Percentiles rank a stretch among this genome's conserved stretches.
These are phyloP conservation scores for Lycium barbarum DNA, from an alignment of 257 asterid genomes.

Conservation along the genomic window DNA sequence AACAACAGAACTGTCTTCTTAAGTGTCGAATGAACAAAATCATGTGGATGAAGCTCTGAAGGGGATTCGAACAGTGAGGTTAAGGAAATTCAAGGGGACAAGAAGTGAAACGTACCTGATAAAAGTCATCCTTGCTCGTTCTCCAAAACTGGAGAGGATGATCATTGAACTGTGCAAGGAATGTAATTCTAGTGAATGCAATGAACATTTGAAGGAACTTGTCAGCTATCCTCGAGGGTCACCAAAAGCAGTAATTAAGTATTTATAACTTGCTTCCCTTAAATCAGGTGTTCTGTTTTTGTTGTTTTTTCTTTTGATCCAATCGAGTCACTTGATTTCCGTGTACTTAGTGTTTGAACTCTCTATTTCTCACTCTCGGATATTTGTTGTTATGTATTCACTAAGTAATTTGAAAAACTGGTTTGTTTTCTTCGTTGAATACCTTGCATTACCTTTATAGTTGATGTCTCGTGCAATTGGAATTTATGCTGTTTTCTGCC, in stretches of 20 bases:
- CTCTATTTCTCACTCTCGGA: too few species aligned
- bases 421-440: too few species aligned
- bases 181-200: not conserved
- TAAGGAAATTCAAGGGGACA: not conserved
- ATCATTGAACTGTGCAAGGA: not conserved
- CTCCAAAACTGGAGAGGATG: not conserved
- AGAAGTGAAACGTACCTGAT: not conserved
- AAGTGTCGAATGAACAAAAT: not conserved
- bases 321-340: too few species aligned
- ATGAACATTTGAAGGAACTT: too few species aligned
- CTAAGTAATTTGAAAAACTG: too few species aligned
- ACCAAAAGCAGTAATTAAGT: not conserved
- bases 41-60: not conserved
- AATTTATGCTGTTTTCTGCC: too few species aligned
- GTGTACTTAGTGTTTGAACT: too few species aligned
- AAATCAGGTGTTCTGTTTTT: not conserved
- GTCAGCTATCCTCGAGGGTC: not conserved
- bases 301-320: too few species aligned
- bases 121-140: not conserved
- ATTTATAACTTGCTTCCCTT: not conserved
- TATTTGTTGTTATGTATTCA: too few species aligned
- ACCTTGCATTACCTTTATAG: too few species aligned
- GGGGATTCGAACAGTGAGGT: not conserved
- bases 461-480: too few species aligned
- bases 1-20: not conserved